Evolutionary conservation across 1,139 yeast genomes (phyloP).

Genomic region (Oligophagozyma castellii): DNA sequence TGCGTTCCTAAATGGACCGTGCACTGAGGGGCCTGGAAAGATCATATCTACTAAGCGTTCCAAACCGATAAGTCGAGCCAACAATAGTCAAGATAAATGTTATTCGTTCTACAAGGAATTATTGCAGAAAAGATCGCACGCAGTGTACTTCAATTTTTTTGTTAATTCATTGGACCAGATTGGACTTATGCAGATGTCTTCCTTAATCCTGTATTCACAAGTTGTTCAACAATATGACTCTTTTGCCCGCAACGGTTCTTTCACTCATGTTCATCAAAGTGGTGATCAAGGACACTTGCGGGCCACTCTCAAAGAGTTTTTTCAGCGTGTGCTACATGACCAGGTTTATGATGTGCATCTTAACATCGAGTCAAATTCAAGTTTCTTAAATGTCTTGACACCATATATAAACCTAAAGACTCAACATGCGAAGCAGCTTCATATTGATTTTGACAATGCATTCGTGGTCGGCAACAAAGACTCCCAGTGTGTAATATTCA

Average conservation of each 20-base stretch:
- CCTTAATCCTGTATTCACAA: conserved; percentile 4
- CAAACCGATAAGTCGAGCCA: conserved; percentile 9
- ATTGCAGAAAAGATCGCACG: not conserved
- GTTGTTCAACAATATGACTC: conserved; percentile 10
- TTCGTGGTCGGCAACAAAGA: not conserved
- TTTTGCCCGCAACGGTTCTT: conserved; percentile 3
- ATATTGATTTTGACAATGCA: not conserved
- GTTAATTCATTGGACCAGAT: conserved; percentile 12
- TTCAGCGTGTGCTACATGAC: not conserved
- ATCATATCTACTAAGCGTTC: conserved; percentile 9
- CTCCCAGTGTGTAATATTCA: not conserved
- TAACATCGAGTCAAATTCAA: not conserved
- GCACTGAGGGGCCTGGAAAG: conserved; percentile 15
- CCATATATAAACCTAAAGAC: not conserved
- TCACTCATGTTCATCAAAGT: too few relatives aligned
- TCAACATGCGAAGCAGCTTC: not conserved
- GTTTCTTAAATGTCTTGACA: not conserved
- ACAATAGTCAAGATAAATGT: conserved; percentile 5
- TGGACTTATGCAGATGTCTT: conserved; percentile 13
- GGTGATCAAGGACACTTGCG: too few relatives aligned
- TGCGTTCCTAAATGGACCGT: conserved; percentile 12
- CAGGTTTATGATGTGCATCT: not conserved
- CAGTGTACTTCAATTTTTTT: conserved; percentile 5
- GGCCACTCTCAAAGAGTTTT: not conserved
- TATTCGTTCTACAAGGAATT: conserved; percentile 7